A percentile compares a stretch with the other conserved stretches of the same genome.
Evolutionary conservation across 2,329 filamentous ascomycete genomes (phyloP).

Genomic region (Trichoderma koningii): DNA sequence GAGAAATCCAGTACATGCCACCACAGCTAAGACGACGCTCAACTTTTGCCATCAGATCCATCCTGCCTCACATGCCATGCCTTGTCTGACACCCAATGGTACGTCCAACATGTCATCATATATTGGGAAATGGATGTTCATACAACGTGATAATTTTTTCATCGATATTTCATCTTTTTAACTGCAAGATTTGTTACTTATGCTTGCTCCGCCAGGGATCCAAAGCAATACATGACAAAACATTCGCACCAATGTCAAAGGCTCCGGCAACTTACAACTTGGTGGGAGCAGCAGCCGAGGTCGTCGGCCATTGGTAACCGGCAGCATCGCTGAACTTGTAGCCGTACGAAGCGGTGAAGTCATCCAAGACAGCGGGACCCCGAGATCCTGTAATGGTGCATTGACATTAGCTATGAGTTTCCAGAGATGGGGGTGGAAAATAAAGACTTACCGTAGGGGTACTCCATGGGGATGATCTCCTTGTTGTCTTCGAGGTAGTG

Average conservation of each 20-base stretch:
- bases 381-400: slow-evolving; percentile 72
- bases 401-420: slow-evolving; percentile 33
- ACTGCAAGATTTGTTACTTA: slow-evolving; percentile 24
- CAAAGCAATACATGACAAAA: slow-evolving; percentile 24
- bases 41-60: slow-evolving; percentile 20
- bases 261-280: slow-evolving; percentile 68
- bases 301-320: slow-evolving; percentile 92
- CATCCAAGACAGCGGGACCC: slow-evolving; percentile 91
- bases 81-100: background rate
- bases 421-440: too few relatives aligned
- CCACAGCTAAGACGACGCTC: slow-evolving; percentile 17
- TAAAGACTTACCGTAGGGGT: slow-evolving; percentile 82
- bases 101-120: slow-evolving; percentile 7
- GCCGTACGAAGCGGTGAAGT: slow-evolving; percentile 96
- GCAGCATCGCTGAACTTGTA: slow-evolving; percentile 99
- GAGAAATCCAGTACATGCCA: slow-evolving; percentile 18
- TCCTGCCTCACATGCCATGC: slow-evolving; percentile 8
- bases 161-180: background rate
- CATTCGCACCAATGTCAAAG: slow-evolving; percentile 9
- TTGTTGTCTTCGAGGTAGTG: slow-evolving; percentile 99
- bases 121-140: background rate
- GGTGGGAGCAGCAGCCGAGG: slow-evolving; percentile 65
- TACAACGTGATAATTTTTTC: background rate
- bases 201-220: slow-evolving; percentile 11
- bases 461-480: slow-evolving; percentile 99